These are phyloP conservation scores for Moricandia moricandioides DNA, from an alignment of 345 rosid species.

Conservation along the genomic window DNA sequence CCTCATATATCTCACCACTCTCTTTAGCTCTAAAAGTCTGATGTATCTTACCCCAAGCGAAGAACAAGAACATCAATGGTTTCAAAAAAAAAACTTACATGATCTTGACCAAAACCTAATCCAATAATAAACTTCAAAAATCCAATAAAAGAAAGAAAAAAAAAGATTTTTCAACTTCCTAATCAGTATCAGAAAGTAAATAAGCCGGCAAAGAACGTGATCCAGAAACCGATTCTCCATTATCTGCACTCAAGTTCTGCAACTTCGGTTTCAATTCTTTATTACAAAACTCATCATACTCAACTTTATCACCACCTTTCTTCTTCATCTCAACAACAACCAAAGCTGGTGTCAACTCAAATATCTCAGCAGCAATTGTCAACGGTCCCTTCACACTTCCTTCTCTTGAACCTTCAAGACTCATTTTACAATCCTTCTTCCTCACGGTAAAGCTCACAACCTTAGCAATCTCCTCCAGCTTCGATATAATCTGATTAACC, in stretches of 20 bases:
- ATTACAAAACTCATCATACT: conserved; percentile 77
- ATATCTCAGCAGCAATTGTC: conserved; percentile 61
- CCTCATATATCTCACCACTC: conserved; percentile 15
- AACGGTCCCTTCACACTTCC: conserved; percentile 60
- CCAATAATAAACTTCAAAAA: background rate
- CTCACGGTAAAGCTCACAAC: conserved; percentile 64
- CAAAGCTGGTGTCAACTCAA: conserved; percentile 62
- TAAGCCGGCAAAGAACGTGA: conserved; percentile 21
- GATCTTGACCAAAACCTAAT: background rate
- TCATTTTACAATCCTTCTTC: conserved; percentile 70
- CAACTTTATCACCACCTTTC: conserved; percentile 82
- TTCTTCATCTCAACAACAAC: conserved; percentile 87
- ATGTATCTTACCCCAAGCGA: conserved; percentile 17
- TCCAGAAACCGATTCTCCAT: conserved; percentile 23
- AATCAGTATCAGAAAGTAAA: conserved; percentile 68
- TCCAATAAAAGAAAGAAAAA: background rate
- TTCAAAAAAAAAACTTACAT: background rate
- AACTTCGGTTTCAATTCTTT: conserved; percentile 74
- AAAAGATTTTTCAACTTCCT: conserved; percentile 1
- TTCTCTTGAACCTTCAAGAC: conserved; percentile 66
- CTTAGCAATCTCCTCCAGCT: conserved; percentile 67
- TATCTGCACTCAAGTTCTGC: conserved; percentile 55
- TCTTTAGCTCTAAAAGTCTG: conserved; percentile 14
- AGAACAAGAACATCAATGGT: conserved; percentile 16
- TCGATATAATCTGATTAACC: conserved; percentile 53